phyloP scores from a whole-genome alignment of 2,329 filamentous ascomycete species.

The Lasiodiplodia gonubiensis region DNA sequence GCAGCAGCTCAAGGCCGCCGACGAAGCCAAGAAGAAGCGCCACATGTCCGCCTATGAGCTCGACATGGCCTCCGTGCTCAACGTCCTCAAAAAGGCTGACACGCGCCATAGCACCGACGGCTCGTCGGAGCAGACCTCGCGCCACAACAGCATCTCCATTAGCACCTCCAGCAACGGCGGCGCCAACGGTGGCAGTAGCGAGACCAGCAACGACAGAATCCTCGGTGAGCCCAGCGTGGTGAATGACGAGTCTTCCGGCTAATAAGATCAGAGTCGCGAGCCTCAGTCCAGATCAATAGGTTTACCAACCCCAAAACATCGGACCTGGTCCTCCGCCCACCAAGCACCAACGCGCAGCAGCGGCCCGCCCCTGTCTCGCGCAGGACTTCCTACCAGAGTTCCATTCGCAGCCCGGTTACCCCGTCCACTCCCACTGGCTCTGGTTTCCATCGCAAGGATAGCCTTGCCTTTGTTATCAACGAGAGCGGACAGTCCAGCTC shows the following conservation, averaged over 20 bases:
- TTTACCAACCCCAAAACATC: constrained; percentile 1
- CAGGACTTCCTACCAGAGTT: constrained; percentile 14
- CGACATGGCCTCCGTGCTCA: constrained; percentile 28
- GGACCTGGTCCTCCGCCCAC: constrained; percentile 19
- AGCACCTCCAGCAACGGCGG: constrained; percentile 13
- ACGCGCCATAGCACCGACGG: constrained; percentile 24
- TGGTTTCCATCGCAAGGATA: constrained; percentile 25
- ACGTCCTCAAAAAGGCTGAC: constrained; percentile 28
- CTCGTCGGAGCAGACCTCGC: constrained; percentile 24
- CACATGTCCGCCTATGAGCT: constrained; percentile 28
- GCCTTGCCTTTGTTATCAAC: constrained; percentile 28
- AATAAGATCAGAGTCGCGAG: constrained; percentile 28
- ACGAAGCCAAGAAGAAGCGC: constrained; percentile 23
- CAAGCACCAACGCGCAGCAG: constrained; percentile 21
- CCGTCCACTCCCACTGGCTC: constrained; percentile 14
- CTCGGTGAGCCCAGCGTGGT: constrained; percentile 26
- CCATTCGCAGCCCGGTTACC: constrained; percentile 7
- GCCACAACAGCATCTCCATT: constrained; percentile 24
- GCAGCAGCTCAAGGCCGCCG: constrained; percentile 16
- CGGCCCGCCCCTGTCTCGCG: constrained; percentile 19
- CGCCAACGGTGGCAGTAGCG: constrained; percentile 11
- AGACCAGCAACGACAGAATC: constrained; percentile 22
- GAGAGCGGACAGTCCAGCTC: constrained; percentile 22
- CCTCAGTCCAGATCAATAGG: constrained; percentile 14
- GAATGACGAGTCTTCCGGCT: constrained; percentile 27